Evolutionary conservation across 768 basidiomycete genomes (phyloP).

Genomic region (Tremella mesenterica): DNA sequence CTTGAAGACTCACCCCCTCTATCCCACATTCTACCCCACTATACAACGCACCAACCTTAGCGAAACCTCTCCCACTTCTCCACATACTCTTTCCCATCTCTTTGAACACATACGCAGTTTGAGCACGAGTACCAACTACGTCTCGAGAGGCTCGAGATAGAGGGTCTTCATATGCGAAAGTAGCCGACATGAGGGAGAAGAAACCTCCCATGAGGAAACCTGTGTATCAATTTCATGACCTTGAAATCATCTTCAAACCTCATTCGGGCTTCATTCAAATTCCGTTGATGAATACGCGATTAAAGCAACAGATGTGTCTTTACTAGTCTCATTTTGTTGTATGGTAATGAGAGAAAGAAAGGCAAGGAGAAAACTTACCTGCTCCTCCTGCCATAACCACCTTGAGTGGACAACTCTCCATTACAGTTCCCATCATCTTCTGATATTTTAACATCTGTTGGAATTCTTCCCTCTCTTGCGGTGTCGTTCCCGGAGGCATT

Average conservation of each 20-base stretch:
- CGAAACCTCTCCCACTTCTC: constrained; percentile 81
- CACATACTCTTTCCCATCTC: constrained; percentile 94
- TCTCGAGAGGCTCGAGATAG: constrained; percentile 46
- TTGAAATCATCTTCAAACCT: background rate
- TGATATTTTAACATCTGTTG: constrained; percentile 71
- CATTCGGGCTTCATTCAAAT: background rate
- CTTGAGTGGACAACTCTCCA: constrained; percentile 82
- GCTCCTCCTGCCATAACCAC: constrained; percentile 68
- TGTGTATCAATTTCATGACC: constrained; percentile 36
- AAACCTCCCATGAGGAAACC: constrained; percentile 89
- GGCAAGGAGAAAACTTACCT: constrained; percentile 53
- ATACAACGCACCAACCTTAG: constrained; percentile 85
- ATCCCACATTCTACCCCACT: constrained; percentile 94
- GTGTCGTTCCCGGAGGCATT: constrained; percentile 68
- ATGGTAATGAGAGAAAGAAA: background rate
- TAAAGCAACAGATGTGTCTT: background rate
- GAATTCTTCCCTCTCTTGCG: constrained; percentile 63
- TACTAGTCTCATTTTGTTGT: background rate
- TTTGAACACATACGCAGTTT: constrained; percentile 73
- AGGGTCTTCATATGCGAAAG: constrained; percentile 92
- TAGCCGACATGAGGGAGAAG: constrained; percentile 91
- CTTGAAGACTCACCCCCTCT: constrained; percentile 69
- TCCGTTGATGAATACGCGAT: constrained; percentile 2
- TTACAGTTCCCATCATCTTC: constrained; percentile 58
- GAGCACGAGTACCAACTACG: constrained; percentile 52